Evolutionary conservation across 148 eudicot genomes (phyloP), one percentile per base, ranked within the genome.

Genomic region (Beta vulgaris): DNA sequence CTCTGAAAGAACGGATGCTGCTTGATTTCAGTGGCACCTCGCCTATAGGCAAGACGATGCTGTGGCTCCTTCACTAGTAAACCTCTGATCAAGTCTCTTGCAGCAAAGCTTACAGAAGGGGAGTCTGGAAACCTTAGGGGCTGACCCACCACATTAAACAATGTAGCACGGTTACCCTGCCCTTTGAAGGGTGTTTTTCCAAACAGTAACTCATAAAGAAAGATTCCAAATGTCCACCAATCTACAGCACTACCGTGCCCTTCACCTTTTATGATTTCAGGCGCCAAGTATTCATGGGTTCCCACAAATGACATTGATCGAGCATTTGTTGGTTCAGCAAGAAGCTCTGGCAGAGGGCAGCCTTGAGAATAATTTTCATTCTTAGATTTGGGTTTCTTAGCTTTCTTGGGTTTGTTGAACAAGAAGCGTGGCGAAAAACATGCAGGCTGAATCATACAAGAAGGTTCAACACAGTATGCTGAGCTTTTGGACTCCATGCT

Each of bases 301-400:
- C 98, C 98, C 19, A 94, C 98, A 31, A 94, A 94, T 21, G 98
- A 94, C 98, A 94, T 94, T 7, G 98, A 94, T 21, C 98, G 83
- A 39, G 98, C 97, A 35, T 71, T 87, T 51, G 97, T 91, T 34
- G 97, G 98, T 76, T 94, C 98, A 1, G 96, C 98, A 13, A 94
- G 82, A 37, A 94, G 96, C 80, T 91, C 97, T 0, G 93, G 98
- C 15, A 91, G 96, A 57, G 86, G 86, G 71, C 71, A 81, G 28
- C 82, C 82, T 78, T 87, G 91, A 72, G 86, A 73, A 64, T 79
- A 69, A 23, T 68, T 39, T 29, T 88, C 86, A 6, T 73, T 51
- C 76, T 87, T 88, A 6, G 85, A 40, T 68, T 79, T 91, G 46
- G 79, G 68, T 51, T 88, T 90, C 73, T 85, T 86, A 18, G 76